Evolutionary conservation across 768 basidiomycete genomes (phyloP).

Genomic region (Amyloporia xantha): DNA sequence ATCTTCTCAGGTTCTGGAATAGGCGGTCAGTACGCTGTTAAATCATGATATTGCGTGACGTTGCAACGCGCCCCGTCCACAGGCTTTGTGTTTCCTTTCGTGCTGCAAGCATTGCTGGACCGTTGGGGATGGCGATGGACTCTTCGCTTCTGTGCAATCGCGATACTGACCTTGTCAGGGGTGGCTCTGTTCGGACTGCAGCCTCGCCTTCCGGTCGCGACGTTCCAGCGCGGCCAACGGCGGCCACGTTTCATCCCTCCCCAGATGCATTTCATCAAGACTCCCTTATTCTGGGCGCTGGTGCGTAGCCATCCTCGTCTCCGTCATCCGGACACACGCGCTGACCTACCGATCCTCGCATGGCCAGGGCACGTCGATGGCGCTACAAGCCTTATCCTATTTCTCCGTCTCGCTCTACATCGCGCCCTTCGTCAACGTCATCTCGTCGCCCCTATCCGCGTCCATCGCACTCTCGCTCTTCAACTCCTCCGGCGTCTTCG

Average conservation of each 20-base stretch:
- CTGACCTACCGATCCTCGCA: no score
- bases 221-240: constrained; percentile 9
- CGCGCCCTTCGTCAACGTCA: constrained; percentile 14
- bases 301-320: constrained; percentile 9
- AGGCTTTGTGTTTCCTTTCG: constrained; percentile 19
- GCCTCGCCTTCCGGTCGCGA: constrained; percentile 19
- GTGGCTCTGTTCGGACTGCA: constrained; percentile 14
- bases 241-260: constrained; percentile 17
- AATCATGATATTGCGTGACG: background rate
- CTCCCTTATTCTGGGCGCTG: constrained; percentile 16
- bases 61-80: background rate
- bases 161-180: constrained; percentile 10
- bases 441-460: constrained; percentile 16
- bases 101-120: constrained; percentile 12
- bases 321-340: background rate
- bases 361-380: constrained; percentile 12
- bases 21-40: constrained; percentile 10
- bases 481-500: constrained; percentile 19
- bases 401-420: constrained; percentile 23
- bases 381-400: constrained; percentile 21
- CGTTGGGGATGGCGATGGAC: constrained; percentile 17
- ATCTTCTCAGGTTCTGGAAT: constrained; percentile 20
- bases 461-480: constrained; percentile 19
- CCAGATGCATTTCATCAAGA: constrained; percentile 15
- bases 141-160: constrained; percentile 15